Conservation (phyloP, 345 rosid species). For the Eucalyptus camaldulensis region DNA sequence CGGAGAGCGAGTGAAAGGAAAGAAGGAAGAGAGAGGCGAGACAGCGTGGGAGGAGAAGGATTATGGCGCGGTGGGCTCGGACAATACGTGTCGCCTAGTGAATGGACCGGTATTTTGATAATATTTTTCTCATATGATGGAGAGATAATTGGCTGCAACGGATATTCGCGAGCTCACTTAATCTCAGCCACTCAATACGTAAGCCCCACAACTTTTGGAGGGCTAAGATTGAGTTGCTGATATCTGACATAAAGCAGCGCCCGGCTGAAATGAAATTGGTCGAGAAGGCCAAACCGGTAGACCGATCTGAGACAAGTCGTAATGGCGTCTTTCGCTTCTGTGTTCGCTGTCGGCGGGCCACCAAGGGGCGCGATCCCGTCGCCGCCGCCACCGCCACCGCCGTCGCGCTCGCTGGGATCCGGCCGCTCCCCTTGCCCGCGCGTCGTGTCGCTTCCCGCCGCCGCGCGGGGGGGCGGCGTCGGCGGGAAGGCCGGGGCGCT, state of each 20-base stretch:
- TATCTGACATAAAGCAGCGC: background rate
- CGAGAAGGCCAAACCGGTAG: background rate
- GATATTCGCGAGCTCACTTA: background rate
- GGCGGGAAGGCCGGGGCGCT: background rate
- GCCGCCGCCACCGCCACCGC: background rate
- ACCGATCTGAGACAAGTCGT: background rate
- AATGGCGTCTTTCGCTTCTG: background rate
- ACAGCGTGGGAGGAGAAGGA: no score
- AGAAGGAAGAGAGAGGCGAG: no score
- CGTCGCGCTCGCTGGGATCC: background rate
- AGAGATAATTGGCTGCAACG: background rate
- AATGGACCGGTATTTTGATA: no score
- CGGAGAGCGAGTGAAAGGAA: no score
- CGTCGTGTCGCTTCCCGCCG: background rate
- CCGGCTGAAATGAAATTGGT: background rate
- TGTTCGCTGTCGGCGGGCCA: background rate
- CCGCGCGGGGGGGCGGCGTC: background rate
- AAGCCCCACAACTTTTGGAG: background rate
- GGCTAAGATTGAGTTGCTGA: background rate
- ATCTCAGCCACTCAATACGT: background rate
- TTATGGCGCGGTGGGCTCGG: no score
- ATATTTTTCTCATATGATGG: no score
- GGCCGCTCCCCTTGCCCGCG: conserved; percentile 42
- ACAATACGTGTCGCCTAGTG: no score
- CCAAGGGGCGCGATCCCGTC: background rate